These are phyloP conservation scores for Pontederia paniculata DNA, from an alignment of 176 grass and related monocot species.

Conservation along the genomic window DNA sequence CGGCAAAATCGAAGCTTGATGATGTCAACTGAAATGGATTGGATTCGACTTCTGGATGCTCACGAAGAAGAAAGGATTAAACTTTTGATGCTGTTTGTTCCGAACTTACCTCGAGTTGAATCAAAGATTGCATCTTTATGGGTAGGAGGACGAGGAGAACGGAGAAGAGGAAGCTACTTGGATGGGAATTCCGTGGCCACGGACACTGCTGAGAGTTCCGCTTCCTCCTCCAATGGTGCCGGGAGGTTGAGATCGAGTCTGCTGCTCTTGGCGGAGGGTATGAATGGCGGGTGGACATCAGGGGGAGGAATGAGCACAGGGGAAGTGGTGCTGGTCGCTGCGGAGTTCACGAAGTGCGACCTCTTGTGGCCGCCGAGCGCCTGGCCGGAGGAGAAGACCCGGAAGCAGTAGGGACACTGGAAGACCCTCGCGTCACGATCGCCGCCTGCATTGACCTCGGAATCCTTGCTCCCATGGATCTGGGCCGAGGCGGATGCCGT, in stretches of 20 bases:
- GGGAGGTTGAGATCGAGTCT: slow-evolving; percentile 61
- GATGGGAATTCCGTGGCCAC: background rate
- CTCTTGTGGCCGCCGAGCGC: slow-evolving; percentile 94
- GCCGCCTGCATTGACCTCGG: background rate
- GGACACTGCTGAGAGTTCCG: slow-evolving; percentile 3
- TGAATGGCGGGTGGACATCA: background rate
- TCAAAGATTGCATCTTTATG: background rate
- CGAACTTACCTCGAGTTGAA: slow-evolving; percentile 6
- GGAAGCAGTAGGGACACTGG: slow-evolving; percentile 32
- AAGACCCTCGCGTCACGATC: slow-evolving; percentile 18
- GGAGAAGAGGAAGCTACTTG: background rate
- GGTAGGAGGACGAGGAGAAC: background rate
- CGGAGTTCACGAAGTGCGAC: slow-evolving; percentile 26
- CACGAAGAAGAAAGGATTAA: background rate
- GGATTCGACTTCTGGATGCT: background rate
- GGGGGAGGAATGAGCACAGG: slow-evolving; percentile 8
- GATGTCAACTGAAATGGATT: background rate
- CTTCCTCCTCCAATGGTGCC: slow-evolving; percentile 27
- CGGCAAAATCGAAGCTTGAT: background rate
- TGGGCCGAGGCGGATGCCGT: background rate
- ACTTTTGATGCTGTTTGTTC: background rate
- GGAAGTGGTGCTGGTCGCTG: background rate
- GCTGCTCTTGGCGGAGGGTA: background rate
- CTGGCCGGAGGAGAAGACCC: slow-evolving; percentile 49
- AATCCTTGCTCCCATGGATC: background rate